Conservation (phyloP, 306 rosid species). For the Senna tora region DNA sequence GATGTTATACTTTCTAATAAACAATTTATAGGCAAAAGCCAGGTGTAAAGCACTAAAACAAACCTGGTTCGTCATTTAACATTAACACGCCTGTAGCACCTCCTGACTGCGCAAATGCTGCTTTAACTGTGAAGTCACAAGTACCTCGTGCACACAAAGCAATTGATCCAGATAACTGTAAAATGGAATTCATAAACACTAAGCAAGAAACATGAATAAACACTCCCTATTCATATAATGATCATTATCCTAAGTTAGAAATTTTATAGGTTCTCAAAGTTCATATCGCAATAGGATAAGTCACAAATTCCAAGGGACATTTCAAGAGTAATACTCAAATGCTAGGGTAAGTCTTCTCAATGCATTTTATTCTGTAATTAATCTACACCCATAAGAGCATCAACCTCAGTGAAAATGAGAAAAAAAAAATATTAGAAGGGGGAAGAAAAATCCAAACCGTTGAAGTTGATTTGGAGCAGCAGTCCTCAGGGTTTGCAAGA, state of each 20-base stretch:
- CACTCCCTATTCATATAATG: neutral
- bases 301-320: neutral
- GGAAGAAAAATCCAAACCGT: conserved; percentile 47
- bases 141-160: conserved; percentile 74
- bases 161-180: conserved; percentile 75
- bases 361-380: neutral
- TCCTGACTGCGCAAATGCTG: conserved; percentile 60
- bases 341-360: neutral
- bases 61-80: conserved; percentile 74
- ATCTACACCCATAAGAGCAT: neutral
- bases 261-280: neutral
- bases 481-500: conserved; percentile 56
- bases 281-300: neutral
- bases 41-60: conserved; percentile 29
- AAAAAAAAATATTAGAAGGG: neutral
- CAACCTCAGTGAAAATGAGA: neutral
- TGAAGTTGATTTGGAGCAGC: conserved; percentile 68
- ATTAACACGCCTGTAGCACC: conserved; percentile 76
- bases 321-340: neutral
- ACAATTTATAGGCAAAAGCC: conserved; percentile 22
- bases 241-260: neutral
- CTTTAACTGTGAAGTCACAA: conserved; percentile 85
- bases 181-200: conserved; percentile 7
- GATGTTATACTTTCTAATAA: neutral
- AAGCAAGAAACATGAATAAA: conserved; percentile 26